These are phyloP conservation scores for Russula ochroleuca DNA, from an alignment of 768 basidiomycete species.

Conservation along the genomic window DNA sequence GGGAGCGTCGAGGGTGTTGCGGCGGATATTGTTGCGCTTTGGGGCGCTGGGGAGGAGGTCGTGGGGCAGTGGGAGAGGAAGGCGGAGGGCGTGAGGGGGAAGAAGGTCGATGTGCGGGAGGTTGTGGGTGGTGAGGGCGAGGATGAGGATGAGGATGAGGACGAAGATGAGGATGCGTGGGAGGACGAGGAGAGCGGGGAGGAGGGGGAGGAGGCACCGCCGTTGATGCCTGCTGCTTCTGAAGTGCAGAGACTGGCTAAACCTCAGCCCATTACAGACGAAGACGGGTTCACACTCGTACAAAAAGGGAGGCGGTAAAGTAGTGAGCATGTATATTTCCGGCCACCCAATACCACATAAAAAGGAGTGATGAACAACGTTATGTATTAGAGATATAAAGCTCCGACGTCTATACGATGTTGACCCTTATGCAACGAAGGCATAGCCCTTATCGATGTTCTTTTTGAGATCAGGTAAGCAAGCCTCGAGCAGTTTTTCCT, in stretches of 20 bases:
- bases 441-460: slow-evolving; percentile 95
- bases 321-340: slow-evolving; percentile 15
- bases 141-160: slow-evolving; percentile 47
- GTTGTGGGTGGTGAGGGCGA: slow-evolving; percentile 40
- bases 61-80: slow-evolving; percentile 60
- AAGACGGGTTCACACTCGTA: slow-evolving; percentile 89
- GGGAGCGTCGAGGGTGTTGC: slow-evolving; percentile 74
- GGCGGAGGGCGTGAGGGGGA: slow-evolving; percentile 56
- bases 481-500: slow-evolving; percentile 81
- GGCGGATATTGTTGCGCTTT: slow-evolving; percentile 63
- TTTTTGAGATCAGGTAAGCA: slow-evolving; percentile 91
- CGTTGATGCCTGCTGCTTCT: slow-evolving; percentile 43
- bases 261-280: slow-evolving; percentile 73
- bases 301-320: slow-evolving; percentile 41
- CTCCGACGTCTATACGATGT: slow-evolving; percentile 18
- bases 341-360: slow-evolving; percentile 3
- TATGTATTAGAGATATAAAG: slow-evolving; percentile 20
- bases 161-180: slow-evolving; percentile 37
- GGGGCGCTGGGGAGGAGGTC: slow-evolving; percentile 51
- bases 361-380: slow-evolving; percentile 6
- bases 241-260: slow-evolving; percentile 32
- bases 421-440: slow-evolving; percentile 50
- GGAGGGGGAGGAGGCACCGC: slow-evolving; percentile 52
- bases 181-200: slow-evolving; percentile 35
- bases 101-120: slow-evolving; percentile 44